These are phyloP conservation scores for Sporothrix variecibatus DNA, from an alignment of 2,329 filamentous ascomycete species.

Conservation along the genomic window DNA sequence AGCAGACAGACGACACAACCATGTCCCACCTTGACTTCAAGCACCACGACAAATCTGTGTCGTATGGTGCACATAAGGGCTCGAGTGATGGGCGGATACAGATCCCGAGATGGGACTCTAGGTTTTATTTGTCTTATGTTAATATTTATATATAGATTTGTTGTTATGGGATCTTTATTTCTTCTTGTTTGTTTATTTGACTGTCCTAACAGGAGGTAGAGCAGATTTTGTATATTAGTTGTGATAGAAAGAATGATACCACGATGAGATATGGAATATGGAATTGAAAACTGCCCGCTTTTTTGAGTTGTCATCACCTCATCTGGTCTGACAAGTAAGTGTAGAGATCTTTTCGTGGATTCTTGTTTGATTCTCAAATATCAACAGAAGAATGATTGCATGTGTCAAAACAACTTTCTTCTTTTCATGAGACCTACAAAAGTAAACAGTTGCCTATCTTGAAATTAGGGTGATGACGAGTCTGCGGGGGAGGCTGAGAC, in stretches of 20 bases:
- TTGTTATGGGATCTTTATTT: neutral
- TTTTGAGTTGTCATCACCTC: too few species aligned
- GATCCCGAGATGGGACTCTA: neutral
- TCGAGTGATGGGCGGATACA: constrained; percentile 6
- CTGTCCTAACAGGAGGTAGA: neutral
- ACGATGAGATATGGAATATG: neutral
- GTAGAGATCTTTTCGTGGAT: too few species aligned
- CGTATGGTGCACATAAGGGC: neutral
- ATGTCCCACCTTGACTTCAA: constrained; percentile 13
- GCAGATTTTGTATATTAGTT: neutral
- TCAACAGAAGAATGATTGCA: too few species aligned
- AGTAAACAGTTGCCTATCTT: neutral
- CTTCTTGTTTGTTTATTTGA: neutral
- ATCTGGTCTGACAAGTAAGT: too few species aligned
- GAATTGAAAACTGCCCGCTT: too few species aligned
- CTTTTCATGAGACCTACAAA: too few species aligned
- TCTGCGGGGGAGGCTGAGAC: neutral
- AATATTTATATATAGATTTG: neutral
- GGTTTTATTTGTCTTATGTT: too few species aligned
- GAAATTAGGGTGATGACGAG: neutral
- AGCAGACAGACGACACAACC: neutral
- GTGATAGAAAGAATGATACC: neutral
- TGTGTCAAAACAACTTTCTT: too few species aligned
- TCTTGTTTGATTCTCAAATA: too few species aligned
- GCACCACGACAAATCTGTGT: neutral